Evolutionary conservation across 179 eudicot species (phyloP).

Genomic region (Camellia oleifera): DNA sequence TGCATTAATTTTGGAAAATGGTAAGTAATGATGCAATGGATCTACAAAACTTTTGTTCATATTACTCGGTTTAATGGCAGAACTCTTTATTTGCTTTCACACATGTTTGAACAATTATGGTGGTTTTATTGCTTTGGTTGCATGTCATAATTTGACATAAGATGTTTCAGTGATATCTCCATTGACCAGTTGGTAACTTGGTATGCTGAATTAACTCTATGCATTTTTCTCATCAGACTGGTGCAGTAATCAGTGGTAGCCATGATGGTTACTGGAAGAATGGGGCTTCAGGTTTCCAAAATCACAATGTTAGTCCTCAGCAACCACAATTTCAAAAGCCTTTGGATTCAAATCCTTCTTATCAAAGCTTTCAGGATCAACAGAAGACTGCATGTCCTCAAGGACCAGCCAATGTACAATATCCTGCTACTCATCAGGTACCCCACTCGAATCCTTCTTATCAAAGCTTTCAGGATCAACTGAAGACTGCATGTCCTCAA

Average conservation of each 20-base stretch:
- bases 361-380: slow-evolving; percentile 54
- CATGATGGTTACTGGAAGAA: slow-evolving; percentile 78
- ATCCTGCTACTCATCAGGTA: too few relatives aligned
- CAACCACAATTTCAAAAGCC: slow-evolving; percentile 52
- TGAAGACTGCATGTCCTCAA: slow-evolving; percentile 42
- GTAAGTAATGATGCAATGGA: not conserved
- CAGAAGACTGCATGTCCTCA: slow-evolving; percentile 46
- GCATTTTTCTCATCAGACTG: slow-evolving; percentile 46
- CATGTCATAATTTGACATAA: not conserved
- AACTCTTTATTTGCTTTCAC: not conserved
- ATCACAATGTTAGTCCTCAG: slow-evolving; percentile 36
- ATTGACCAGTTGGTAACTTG: slow-evolving; percentile 4
- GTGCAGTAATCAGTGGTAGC: slow-evolving; percentile 36
- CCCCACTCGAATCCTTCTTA: slow-evolving; percentile 33
- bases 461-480: slow-evolving; percentile 56
- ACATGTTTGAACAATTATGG: slow-evolving; percentile 6
- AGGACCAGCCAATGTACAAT: slow-evolving; percentile 12
- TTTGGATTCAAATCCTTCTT: slow-evolving; percentile 44
- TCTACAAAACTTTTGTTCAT: not conserved
- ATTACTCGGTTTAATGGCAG: not conserved
- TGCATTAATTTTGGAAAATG: slow-evolving; percentile 4
- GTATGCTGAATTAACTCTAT: slow-evolving; percentile 12
- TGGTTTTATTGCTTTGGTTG: not conserved
- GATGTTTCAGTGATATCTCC: not conserved
- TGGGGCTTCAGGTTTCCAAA: slow-evolving; percentile 50